Evolutionary conservation across 1,139 yeast species (phyloP).

Genomic region (Pichia norvegensis): DNA sequence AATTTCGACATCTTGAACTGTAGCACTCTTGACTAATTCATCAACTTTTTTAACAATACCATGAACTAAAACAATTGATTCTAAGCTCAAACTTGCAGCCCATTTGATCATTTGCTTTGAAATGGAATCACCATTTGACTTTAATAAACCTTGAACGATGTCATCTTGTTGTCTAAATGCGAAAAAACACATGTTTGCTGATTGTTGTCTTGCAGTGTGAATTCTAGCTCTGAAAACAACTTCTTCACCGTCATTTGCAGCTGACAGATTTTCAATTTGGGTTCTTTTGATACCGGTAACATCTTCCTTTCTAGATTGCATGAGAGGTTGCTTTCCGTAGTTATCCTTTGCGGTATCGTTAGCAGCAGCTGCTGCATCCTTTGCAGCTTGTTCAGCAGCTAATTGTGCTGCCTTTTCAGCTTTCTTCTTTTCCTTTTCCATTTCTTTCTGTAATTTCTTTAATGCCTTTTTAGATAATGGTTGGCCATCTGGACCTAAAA

Average conservation of each 20-base stretch:
- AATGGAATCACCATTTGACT: conserved; percentile 56
- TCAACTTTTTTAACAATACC: conserved; percentile 81
- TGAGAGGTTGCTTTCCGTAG: conserved; percentile 85
- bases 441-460: conserved; percentile 89
- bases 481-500: conserved; percentile 61
- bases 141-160: conserved; percentile 76
- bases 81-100: conserved; percentile 80
- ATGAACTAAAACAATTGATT: conserved; percentile 83
- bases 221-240: conserved; percentile 89
- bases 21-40: conserved; percentile 82
- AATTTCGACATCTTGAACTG: conserved; percentile 86
- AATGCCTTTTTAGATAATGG: conserved; percentile 93
- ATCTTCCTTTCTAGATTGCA: conserved; percentile 55
- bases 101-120: conserved; percentile 97
- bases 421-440: conserved; percentile 86
- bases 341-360: conserved; percentile 78
- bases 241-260: conserved; percentile 66
- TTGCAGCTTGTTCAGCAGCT: conserved; percentile 81
- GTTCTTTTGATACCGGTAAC: conserved; percentile 50
- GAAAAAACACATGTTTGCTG: conserved; percentile 87
- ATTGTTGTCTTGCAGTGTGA: conserved; percentile 89
- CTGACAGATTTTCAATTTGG: conserved; percentile 47
- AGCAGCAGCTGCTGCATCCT: conserved; percentile 70
- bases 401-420: conserved; percentile 87
- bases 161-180: conserved; percentile 85